Conservation (phyloP, 768 basidiomycete genomes). For the Hydnomerulius pinastri region DNA sequence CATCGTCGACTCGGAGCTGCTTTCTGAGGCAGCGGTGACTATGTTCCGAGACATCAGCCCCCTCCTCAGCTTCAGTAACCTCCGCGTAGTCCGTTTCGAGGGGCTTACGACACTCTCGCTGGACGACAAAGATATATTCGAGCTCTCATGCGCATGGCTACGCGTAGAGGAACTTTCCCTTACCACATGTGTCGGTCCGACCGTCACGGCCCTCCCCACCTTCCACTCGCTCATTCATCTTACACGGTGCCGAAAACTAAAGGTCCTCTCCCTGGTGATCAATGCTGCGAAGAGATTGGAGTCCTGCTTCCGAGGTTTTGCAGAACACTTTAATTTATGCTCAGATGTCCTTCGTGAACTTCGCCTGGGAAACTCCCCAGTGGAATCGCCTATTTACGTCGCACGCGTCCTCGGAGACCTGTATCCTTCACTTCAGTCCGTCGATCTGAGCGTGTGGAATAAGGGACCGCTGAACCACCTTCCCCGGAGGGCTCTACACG, state of each 20-base stretch:
- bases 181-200: slow-evolving; percentile 15
- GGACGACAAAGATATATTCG: slow-evolving; percentile 14
- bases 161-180: slow-evolving; percentile 19
- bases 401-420: slow-evolving; percentile 12
- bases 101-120: slow-evolving; percentile 16
- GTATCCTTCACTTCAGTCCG: slow-evolving; percentile 20
- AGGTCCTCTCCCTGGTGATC: slow-evolving; percentile 24
- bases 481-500: slow-evolving; percentile 9
- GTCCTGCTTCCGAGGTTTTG: neutral
- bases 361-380: slow-evolving; percentile 22
- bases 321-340: neutral
- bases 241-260: slow-evolving; percentile 13
- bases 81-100: slow-evolving; percentile 17
- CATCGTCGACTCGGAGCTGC: slow-evolving; percentile 14
- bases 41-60: slow-evolving; percentile 16
- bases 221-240: slow-evolving; percentile 16
- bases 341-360: slow-evolving; percentile 11
- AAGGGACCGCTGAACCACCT: slow-evolving; percentile 13
- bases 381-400: slow-evolving; percentile 10
- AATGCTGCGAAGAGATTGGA: slow-evolving; percentile 10
- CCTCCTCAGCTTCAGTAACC: slow-evolving; percentile 12
- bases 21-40: neutral
- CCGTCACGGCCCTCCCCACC: slow-evolving; percentile 20
- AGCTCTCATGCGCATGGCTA: slow-evolving; percentile 23
- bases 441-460: slow-evolving; percentile 21